Percentiles rank a stretch among this genome's conserved stretches.
Evolutionary conservation across 2,329 filamentous ascomycete species (phyloP).

Genomic region (Fusarium clavum): DNA sequence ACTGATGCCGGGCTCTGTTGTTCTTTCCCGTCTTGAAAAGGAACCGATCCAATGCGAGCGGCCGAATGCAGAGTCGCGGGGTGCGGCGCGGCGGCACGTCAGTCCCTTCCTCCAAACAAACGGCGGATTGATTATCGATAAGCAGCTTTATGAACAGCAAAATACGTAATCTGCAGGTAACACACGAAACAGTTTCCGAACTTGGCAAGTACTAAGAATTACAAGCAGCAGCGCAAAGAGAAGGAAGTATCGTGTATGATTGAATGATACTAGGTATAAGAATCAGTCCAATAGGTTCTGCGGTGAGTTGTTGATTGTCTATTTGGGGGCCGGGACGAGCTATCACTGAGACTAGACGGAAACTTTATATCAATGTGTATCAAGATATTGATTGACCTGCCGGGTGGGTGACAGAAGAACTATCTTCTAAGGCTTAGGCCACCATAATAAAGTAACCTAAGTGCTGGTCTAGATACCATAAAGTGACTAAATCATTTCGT

Average conservation of each 20-base stretch:
- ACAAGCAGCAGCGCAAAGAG: not conserved
- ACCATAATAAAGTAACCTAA: not conserved
- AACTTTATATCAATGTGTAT: not conserved
- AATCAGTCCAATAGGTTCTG: not conserved
- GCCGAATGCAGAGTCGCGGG: conserved; percentile 33
- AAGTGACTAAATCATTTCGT: not conserved
- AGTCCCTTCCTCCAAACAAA: not conserved
- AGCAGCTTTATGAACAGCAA: conserved; percentile 1
- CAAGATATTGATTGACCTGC: not conserved
- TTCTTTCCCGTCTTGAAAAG: conserved; percentile 15
- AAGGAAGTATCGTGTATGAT: not conserved
- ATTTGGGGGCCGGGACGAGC: not conserved
- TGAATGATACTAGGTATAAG: not conserved
- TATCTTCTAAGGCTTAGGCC: not conserved
- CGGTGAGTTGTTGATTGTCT: not conserved
- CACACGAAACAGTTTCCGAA: not conserved
- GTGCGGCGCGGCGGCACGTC: conserved; percentile 24
- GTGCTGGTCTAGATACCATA: not conserved
- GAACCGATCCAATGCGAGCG: conserved; percentile 15
- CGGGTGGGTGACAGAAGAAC: not conserved
- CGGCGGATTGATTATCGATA: conserved; percentile 34
- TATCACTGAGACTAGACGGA: not conserved
- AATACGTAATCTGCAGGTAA: not conserved
- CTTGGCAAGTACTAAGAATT: not conserved
- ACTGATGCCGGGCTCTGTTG: not conserved